Evolutionary conservation across 2,329 filamentous ascomycete genomes (phyloP), one percentile per base, ranked within the genome.

Genomic region (Hypoxylon sp.): DNA sequence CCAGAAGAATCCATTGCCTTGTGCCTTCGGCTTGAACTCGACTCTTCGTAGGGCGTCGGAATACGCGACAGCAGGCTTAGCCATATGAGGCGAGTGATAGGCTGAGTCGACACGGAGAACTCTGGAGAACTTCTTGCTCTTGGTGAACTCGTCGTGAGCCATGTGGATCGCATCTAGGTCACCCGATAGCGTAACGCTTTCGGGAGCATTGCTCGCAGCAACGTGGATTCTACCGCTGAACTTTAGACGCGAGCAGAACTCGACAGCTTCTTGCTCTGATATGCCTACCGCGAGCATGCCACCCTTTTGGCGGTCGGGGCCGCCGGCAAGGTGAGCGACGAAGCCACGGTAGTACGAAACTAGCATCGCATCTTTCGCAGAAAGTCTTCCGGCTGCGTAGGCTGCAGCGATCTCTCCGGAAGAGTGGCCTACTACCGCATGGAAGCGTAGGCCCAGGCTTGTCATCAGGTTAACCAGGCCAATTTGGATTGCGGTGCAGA

Each of bases 401-500:
- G 71, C 71, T 3, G 71, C 71, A 2, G 69, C 69, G 7, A 73
- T 73, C 55, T 73, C 71, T 23, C 71, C 71, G 0, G 70, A 67
- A 18, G 69, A 66, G 57, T 75, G 66, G 13, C 73, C 58, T 26
- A 71, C 13, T 17, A 75, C 70, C 1, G 70, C 69, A 31, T 70
- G 69, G 17, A 74, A 73, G 7, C 24, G n/a, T 6, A 74, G 55
- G 1, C 61, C 60, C 2, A 71, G 48, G 17, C 55, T 63, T 41
- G 41, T 55, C 46, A 78, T 55, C 2, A 78, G 55, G 20, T 76
- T 69, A 1, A 77, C 68, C 5, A 79, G 62, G 0, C 72, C 81
- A 2, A 86, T 72, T 61, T 86, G 83, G 1, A 86, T 37, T 0
- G 82, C 81, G 0, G 82, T 84, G 48, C 79, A 84, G 1, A 83